Conservation (phyloP, 2,329 filamentous ascomycete species). For the Tolypocladium guangdongense region DNA sequence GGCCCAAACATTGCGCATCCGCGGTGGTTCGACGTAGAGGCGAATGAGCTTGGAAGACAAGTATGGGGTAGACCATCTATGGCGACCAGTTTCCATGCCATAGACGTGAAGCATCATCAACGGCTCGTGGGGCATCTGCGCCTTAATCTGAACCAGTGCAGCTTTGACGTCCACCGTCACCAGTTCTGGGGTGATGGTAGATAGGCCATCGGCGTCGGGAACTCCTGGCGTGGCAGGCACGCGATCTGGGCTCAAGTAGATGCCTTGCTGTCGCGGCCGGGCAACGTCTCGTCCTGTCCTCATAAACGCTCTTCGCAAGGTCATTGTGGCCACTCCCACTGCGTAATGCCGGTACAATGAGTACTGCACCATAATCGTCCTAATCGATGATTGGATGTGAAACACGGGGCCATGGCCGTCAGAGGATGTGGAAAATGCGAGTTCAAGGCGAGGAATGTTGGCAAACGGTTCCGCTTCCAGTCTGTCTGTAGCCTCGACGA, state of each 20-base stretch:
- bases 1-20: constrained; percentile 75
- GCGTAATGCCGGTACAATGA: constrained; percentile 92
- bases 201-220: constrained; percentile 19
- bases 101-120: constrained; percentile 84
- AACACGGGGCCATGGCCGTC: constrained; percentile 82
- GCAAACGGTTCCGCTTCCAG: constrained; percentile 81
- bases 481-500: constrained; percentile 77
- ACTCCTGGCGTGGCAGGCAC: constrained; percentile 20
- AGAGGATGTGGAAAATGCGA: constrained; percentile 73
- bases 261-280: constrained; percentile 20
- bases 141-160: constrained; percentile 76
- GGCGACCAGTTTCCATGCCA: constrained; percentile 68
- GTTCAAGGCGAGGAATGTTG: constrained; percentile 74
- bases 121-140: constrained; percentile 80
- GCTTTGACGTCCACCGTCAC: constrained; percentile 75
- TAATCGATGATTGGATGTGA: constrained; percentile 72
- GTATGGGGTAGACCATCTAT: constrained; percentile 81
- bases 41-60: constrained; percentile 65
- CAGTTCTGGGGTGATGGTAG: constrained; percentile 45
- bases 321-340: constrained; percentile 67
- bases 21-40: constrained; percentile 80
- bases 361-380: constrained; percentile 73
- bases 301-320: constrained; percentile 61
- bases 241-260: constrained; percentile 15
- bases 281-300: constrained; percentile 34